Base-by-base conservation (phyloP, 352 stramenopile species). In the Blastocystis sp. region DNA sequence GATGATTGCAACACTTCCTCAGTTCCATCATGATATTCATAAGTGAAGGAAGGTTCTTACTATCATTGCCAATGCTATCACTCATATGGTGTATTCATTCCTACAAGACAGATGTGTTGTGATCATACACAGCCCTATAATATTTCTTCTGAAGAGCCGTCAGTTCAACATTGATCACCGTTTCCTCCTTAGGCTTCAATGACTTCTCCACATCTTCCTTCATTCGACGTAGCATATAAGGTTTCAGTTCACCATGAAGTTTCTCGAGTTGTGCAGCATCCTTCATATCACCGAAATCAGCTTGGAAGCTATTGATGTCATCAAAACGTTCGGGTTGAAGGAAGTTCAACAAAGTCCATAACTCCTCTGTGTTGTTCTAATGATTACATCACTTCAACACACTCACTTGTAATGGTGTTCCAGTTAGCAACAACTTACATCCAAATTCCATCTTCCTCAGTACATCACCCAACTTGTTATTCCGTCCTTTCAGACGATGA, bases 11-110 rank as follows among this genome's bases (percentile, higher is more conserved):
- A 90, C 96, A 99, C 89, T 99, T 99, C 43, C 96, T 91, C 29
- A 99, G 89, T 90, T 99, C 94, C 91, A 99, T 97, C 52, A 98
- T 95, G 74, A 99, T 94, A 90, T 99, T 99, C 89, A 98, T 98
- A 35, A 99, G 91, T 71, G 92, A 92, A 0, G 93, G 93, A n/a
- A 91, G 90, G 89, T 95, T 93, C 21, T 58, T 58, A 11, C 32
- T 57, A 39, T 90, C 88, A 51, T 80, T 87, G 1, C 88, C 85
- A 6, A 74, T 19, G 89, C 88, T 56, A 81, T 29, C 16, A 61
- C 35, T 67, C 89, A 90, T 0, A 29, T 27, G 29, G 71, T 65
- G 27, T 81, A 73, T n/a, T 89, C 67, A 46, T n/a, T 24, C 42
- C 14, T 51, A 96, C 86, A 99, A 88, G 80, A 98, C 98, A 27